These are phyloP conservation scores for Syncephalastrum sp. DNA, from an alignment of 371 early-diverging fungal genomes.

Conservation along the genomic window DNA sequence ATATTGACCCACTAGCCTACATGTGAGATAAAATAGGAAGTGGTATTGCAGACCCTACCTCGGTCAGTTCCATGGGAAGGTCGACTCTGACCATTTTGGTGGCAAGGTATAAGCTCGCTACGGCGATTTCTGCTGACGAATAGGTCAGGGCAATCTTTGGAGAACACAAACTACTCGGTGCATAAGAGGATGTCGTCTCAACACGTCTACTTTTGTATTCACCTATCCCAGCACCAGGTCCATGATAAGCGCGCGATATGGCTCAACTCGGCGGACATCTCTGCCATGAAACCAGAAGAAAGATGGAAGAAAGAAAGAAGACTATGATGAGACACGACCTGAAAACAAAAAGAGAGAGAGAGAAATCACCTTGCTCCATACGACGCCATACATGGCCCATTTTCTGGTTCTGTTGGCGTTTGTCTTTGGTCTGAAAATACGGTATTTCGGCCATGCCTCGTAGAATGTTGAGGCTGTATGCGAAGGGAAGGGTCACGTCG, in stretches of 20 bases:
- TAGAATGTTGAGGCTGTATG: constrained; percentile 44
- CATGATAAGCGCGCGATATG: constrained; percentile 41
- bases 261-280: constrained; percentile 42
- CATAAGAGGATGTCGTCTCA: not conserved
- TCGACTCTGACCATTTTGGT: constrained; percentile 29
- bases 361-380: constrained; percentile 26
- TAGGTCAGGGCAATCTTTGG: constrained; percentile 39
- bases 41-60: constrained; percentile 13
- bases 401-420: constrained; percentile 12
- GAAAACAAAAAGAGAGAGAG: not conserved
- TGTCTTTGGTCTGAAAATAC: constrained; percentile 15
- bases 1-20: constrained; percentile 35
- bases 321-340: not conserved
- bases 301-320: not conserved
- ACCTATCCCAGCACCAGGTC: constrained; percentile 48
- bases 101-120: constrained; percentile 51
- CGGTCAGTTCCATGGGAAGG: constrained; percentile 44
- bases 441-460: constrained; percentile 39
- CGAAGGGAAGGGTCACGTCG: constrained; percentile 46
- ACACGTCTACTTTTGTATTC: not conserved
- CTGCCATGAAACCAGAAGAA: constrained; percentile 10
- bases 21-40: not conserved
- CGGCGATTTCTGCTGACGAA: constrained; percentile 34
- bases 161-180: constrained; percentile 28
- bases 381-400: constrained; percentile 25